A percentile compares a stretch with the other conserved stretches of the same genome.
phyloP scores from a whole-genome alignment of 257 asterid genomes.

The Haberlea rhodopensis region DNA sequence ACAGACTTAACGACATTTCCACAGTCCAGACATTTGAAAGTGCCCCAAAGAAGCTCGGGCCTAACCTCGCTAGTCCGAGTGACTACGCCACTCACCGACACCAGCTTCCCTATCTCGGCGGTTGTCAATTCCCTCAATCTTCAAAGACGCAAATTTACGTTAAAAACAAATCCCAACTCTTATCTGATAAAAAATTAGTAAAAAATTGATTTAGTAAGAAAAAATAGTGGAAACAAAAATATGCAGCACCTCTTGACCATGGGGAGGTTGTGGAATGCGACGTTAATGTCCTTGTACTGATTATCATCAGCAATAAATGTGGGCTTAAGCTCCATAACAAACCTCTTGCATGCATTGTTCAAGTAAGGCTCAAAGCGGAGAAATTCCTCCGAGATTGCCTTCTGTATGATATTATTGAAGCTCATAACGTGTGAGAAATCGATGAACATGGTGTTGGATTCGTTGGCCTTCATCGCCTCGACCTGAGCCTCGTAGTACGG shows the following conservation, averaged over 20 bases:
- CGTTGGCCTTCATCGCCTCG: constrained; percentile 74
- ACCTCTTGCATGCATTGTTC: constrained; percentile 88
- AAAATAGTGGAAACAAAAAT: not conserved
- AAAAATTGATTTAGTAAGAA: not conserved
- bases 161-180: not conserved
- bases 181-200: not conserved
- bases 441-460: constrained; percentile 84
- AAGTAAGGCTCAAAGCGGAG: constrained; percentile 76
- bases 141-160: not conserved
- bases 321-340: constrained; percentile 75
- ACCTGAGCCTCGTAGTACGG: constrained; percentile 78
- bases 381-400: constrained; percentile 83
- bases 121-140: constrained; percentile 83
- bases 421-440: constrained; percentile 95
- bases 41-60: constrained; percentile 87
- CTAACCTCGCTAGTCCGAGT: constrained; percentile 97
- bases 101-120: constrained; percentile 83
- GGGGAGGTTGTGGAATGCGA: constrained; percentile 88
- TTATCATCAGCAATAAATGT: constrained; percentile 70
- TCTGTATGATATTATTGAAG: constrained; percentile 72
- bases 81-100: constrained; percentile 90
- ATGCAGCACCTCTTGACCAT: constrained; percentile 51
- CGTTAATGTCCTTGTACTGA: constrained; percentile 77
- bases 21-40: constrained; percentile 93
- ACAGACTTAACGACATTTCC: constrained; percentile 66